These are phyloP conservation scores for Canavalia gladiata DNA, from an alignment of 306 rosid genomes.

Conservation along the genomic window DNA sequence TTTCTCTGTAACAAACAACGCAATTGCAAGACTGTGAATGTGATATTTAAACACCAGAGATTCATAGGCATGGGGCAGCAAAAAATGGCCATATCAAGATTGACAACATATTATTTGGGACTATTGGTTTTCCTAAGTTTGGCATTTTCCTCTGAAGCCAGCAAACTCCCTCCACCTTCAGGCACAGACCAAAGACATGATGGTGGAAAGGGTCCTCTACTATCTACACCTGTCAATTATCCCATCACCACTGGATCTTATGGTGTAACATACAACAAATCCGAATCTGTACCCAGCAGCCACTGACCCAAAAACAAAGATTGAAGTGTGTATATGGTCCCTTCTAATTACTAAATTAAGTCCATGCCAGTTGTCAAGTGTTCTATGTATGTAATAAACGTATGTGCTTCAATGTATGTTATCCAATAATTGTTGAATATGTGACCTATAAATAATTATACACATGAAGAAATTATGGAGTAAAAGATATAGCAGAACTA, in stretches of 20 bases:
- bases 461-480: not conserved
- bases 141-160: conserved; percentile 26
- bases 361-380: not conserved
- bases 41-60: conserved; percentile 30
- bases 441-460: not conserved
- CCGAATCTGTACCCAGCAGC: not conserved
- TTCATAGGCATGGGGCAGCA: not conserved
- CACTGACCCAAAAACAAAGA: not conserved
- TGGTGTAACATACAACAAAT: conserved; percentile 2
- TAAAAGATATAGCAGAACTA: not conserved
- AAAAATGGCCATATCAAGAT: conserved; percentile 38
- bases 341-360: not conserved
- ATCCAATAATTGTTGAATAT: conserved; percentile 23
- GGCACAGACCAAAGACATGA: not conserved
- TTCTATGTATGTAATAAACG: not conserved
- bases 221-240: conserved; percentile 41
- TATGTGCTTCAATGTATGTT: not conserved
- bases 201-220: conserved; percentile 21
- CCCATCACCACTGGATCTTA: conserved; percentile 24
- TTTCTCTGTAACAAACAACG: not conserved
- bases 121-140: conserved; percentile 9
- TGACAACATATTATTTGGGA: not conserved
- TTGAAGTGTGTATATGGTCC: not conserved
- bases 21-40: not conserved
- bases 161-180: conserved; percentile 36